Evolutionary conservation across 768 basidiomycete species (phyloP), one percentile per base, ranked within the genome.

Genomic region (Boletus rubropictus): DNA sequence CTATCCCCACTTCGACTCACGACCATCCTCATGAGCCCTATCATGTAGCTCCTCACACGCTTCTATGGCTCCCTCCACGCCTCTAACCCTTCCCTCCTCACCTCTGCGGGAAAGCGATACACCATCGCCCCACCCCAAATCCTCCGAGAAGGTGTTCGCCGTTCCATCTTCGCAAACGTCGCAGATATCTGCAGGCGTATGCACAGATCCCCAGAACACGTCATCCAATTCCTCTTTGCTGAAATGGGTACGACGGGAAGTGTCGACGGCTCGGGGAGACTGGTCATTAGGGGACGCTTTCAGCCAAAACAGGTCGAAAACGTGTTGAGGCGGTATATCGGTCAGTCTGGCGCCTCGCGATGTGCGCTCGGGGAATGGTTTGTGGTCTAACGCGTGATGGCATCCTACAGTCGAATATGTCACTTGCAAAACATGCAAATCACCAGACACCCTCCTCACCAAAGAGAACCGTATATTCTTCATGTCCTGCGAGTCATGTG

Each of bases 401-500:
- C 8, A 2, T 35, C 10, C 35, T 50, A 11, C 55, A 95, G 94
- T 95, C 51, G 94, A 97, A 72, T 98, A 97, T 69, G 95, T 97
- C 51, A 94, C 94, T 32, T 99, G 96, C 81, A 95, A 96, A 71
- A 98, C 94, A 33, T 99, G 96, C 79, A 99, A 97, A 72, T 97
- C 95, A 1, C 90, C 90, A 37, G 96, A 99, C 67, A 99, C 96
- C 3, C 80, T 96, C 17, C 80, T 99, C 31, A 85, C 87, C 24
- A 99, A 98, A 70, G 94, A 98, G 72, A 96, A 96, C 69, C 89
- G 96, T 70, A 90, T 99, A 64, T 97, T 94, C 78, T 99, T 99
- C 79, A 88, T 90, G 81, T 78, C 89, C 0, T 93, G 90, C 71
- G 86, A 93, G 68, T 86, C 87, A 6, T 95, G 91, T 58, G 91